Percentiles rank a stretch among this genome's conserved stretches.
phyloP scores from a whole-genome alignment of 2,329 filamentous ascomycete genomes.

The Colletotrichum liaoningense region DNA sequence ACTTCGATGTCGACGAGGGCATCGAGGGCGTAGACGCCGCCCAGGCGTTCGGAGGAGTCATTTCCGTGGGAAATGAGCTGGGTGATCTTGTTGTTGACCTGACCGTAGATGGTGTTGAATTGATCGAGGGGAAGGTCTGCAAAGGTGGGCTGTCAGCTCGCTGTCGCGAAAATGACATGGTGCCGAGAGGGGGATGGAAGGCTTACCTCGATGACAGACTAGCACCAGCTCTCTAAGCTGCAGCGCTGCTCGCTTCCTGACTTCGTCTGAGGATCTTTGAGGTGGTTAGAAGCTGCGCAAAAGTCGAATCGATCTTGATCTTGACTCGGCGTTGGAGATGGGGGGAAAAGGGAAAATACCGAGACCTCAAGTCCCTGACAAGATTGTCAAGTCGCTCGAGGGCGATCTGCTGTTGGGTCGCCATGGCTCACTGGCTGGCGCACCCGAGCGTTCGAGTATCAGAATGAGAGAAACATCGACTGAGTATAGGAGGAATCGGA shows the following conservation, averaged over 20 bases:
- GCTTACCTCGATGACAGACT: slow-evolving; percentile 65
- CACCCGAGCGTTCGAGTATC: slow-evolving; percentile 31
- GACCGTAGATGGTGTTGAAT: slow-evolving; percentile 72
- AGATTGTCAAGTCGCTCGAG: slow-evolving; percentile 67
- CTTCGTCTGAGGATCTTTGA: slow-evolving; percentile 53
- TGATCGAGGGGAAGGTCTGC: slow-evolving; percentile 82
- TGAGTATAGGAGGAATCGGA: background rate
- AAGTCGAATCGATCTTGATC: background rate
- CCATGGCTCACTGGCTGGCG: slow-evolving; percentile 46
- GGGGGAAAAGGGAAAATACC: slow-evolving; percentile 49
- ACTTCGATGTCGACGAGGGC: slow-evolving; percentile 96
- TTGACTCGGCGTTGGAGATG: background rate
- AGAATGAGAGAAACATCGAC: slow-evolving; percentile 28
- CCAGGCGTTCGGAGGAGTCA: slow-evolving; percentile 89
- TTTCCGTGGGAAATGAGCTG: slow-evolving; percentile 83
- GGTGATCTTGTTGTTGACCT: slow-evolving; percentile 68
- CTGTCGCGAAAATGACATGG: background rate
- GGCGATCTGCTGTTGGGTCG: slow-evolving; percentile 62
- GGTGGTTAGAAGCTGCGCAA: background rate
- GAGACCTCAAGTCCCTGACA: slow-evolving; percentile 66
- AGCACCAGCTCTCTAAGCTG: slow-evolving; percentile 67
- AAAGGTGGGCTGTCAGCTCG: slow-evolving; percentile 18
- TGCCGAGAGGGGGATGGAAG: slow-evolving; percentile 19
- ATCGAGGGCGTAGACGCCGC: slow-evolving; percentile 92
- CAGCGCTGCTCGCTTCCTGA: slow-evolving; percentile 62